Evolutionary conservation across 2,329 filamentous ascomycete genomes (phyloP), one percentile per base, ranked within the genome.

Genomic region (Fusarium pseudonygamai): DNA sequence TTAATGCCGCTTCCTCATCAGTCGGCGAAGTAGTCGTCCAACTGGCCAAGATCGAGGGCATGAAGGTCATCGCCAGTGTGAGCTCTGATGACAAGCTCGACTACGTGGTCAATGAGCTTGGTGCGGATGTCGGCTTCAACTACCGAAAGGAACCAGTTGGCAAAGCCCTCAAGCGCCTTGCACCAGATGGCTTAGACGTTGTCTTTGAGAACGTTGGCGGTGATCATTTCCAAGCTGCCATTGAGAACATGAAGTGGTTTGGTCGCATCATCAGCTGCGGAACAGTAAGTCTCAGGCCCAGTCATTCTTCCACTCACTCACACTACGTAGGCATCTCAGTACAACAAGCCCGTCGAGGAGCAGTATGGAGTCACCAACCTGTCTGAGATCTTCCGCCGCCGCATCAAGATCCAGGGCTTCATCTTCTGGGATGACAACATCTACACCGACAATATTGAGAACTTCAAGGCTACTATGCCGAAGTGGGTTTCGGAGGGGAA

Each of bases 351-450:
- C 6, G 16, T 43, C 6, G 26, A 56, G 15, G 52, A 56, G 10
- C 52, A 40, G 10, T 56, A 56, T 10, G 37, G 52, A 2, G 52
- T 56, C 16, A 56, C 52, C 16, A 56, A 56, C 22, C 4, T 56
- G 2, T 56, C 37, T 0, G 52, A 56, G 37, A 56, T 56, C 26
- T 56, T 56, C 26, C 37, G 52, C 2, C 22, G 37, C 1, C 52
- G 52, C 9, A 56, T 56, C 22, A 30, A 42, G 22, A 56, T 56
- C 10, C 52, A 56, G n/a, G 52, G 52, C 2, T 56, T 56, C 26
- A 56, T 56, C 6, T 56, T 56, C 16, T 56, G 37, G 52, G 52
- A 56, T 56, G 52, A 56, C 11, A 56, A 56, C 9, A 56, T 56
- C 9, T 56, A 56, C 37, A 30, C 52, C 0, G 26, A 43, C 36